These are phyloP conservation scores for Pulicaria dysenterica DNA, from an alignment of 129 eudicot species.

Conservation along the genomic window DNA sequence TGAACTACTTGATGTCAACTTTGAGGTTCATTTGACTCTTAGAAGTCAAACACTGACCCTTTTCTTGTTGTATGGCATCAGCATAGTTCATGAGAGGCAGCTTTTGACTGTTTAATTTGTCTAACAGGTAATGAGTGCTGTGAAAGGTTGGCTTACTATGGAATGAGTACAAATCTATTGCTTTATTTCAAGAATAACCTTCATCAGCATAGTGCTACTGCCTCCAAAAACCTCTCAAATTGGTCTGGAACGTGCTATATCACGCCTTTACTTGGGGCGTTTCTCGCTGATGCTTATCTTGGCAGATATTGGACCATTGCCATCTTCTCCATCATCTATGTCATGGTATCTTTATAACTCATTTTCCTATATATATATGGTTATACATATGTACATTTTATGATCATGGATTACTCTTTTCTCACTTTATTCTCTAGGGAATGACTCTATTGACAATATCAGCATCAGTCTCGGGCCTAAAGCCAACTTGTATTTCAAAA, in stretches of 20 bases:
- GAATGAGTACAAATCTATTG: slow-evolving; percentile 68
- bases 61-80: background rate
- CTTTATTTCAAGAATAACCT: slow-evolving; percentile 60
- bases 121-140: slow-evolving; percentile 76
- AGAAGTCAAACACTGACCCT: slow-evolving; percentile 1
- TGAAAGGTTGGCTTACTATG: slow-evolving; percentile 89
- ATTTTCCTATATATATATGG: background rate
- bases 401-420: too few relatives aligned
- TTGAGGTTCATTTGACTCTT: slow-evolving; percentile 26
- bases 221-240: slow-evolving; percentile 67
- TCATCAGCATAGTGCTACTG: slow-evolving; percentile 64
- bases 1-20: background rate
- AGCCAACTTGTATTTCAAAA: slow-evolving; percentile 47
- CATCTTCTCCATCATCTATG: slow-evolving; percentile 72
- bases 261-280: slow-evolving; percentile 76
- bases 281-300: slow-evolving; percentile 74
- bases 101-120: slow-evolving; percentile 19
- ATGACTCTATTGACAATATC: slow-evolving; percentile 72
- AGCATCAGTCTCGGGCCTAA: slow-evolving; percentile 63
- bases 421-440: slow-evolving; percentile 48
- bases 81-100: background rate
- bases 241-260: slow-evolving; percentile 87
- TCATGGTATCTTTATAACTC: slow-evolving; percentile 43
- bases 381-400: background rate
- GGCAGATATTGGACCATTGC: slow-evolving; percentile 95